Percentiles rank a stretch among this genome's conserved stretches.
These are phyloP conservation scores for Syzygium oleosum DNA, from an alignment of 345 rosid genomes.

Conservation along the genomic window DNA sequence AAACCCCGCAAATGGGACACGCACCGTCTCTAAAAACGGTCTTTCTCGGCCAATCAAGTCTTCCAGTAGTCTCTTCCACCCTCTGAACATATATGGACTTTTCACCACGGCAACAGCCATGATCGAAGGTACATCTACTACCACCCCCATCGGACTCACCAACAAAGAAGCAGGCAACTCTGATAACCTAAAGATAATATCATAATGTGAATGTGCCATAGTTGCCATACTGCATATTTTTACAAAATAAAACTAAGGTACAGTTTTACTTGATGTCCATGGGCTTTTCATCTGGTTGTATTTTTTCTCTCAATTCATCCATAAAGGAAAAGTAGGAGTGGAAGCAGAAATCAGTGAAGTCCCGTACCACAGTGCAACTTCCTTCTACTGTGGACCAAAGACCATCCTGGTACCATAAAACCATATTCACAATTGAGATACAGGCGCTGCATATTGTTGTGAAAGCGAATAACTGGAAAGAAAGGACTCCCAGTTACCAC, in stretches of 20 bases:
- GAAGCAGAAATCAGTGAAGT: slow-evolving; percentile 83
- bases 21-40: slow-evolving; percentile 74
- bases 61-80: slow-evolving; percentile 84
- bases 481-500: not conserved
- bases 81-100: slow-evolving; percentile 79
- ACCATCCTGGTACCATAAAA: slow-evolving; percentile 42
- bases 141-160: slow-evolving; percentile 52
- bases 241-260: not conserved
- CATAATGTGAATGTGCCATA: not conserved
- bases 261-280: slow-evolving; percentile 42
- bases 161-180: slow-evolving; percentile 59
- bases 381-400: slow-evolving; percentile 49
- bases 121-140: slow-evolving; percentile 49
- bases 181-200: slow-evolving; percentile 32
- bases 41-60: slow-evolving; percentile 89
- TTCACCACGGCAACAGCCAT: slow-evolving; percentile 64
- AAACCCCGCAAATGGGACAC: slow-evolving; percentile 90
- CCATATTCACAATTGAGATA: not conserved
- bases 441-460: not conserved
- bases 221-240: not conserved
- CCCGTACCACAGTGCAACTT: slow-evolving; percentile 61
- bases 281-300: slow-evolving; percentile 41
- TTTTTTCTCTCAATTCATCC: slow-evolving; percentile 69
- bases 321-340: slow-evolving; percentile 81
- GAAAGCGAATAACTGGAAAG: not conserved